A percentile compares a stretch with the other conserved stretches of the same genome.
Evolutionary conservation across 345 rosid species (phyloP).

Genomic region (Eutrema japonicum): DNA sequence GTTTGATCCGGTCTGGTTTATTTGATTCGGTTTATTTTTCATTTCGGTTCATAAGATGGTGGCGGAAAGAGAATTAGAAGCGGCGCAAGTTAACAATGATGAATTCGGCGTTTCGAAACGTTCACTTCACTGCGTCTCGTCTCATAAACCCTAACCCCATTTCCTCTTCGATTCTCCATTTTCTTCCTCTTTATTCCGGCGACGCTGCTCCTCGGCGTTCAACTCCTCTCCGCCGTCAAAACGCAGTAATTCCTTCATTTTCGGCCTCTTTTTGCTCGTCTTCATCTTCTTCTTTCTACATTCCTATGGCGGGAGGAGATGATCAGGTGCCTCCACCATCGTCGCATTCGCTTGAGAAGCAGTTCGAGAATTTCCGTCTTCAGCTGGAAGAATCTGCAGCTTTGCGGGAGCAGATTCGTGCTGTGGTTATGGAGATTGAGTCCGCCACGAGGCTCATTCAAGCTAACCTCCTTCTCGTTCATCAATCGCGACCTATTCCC

Average conservation of each 20-base stretch:
- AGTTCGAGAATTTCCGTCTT: slow-evolving; percentile 74
- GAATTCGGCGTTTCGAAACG: slow-evolving; percentile 59
- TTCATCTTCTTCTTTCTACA: slow-evolving; percentile 27
- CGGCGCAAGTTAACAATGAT: slow-evolving; percentile 31
- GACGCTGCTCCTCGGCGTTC: slow-evolving; percentile 19
- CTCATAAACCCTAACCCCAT: slow-evolving; percentile 56
- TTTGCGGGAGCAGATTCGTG: slow-evolving; percentile 75
- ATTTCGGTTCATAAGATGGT: slow-evolving; percentile 8
- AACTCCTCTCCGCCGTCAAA: slow-evolving; percentile 28
- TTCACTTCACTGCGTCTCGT: slow-evolving; percentile 42
- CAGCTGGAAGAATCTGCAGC: slow-evolving; percentile 76
- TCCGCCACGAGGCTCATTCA: slow-evolving; percentile 71
- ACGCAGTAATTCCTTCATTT: background rate
- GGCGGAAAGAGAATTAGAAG: slow-evolving; percentile 1
- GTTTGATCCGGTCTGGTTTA: background rate
- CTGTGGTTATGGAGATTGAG: slow-evolving; percentile 76
- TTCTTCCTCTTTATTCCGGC: slow-evolving; percentile 35
- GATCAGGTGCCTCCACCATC: slow-evolving; percentile 33
- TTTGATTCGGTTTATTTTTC: background rate
- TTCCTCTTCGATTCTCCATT: slow-evolving; percentile 34
- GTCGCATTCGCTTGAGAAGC: slow-evolving; percentile 59
- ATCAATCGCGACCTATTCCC: slow-evolving; percentile 81
- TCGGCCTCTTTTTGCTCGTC: slow-evolving; percentile 31
- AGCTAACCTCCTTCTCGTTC: slow-evolving; percentile 79
- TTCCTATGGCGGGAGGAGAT: slow-evolving; percentile 63